A percentile compares a stretch with the other conserved stretches of the same genome.
phyloP scores from a whole-genome alignment of 306 rosid genomes.

The Neltuma alba region DNA sequence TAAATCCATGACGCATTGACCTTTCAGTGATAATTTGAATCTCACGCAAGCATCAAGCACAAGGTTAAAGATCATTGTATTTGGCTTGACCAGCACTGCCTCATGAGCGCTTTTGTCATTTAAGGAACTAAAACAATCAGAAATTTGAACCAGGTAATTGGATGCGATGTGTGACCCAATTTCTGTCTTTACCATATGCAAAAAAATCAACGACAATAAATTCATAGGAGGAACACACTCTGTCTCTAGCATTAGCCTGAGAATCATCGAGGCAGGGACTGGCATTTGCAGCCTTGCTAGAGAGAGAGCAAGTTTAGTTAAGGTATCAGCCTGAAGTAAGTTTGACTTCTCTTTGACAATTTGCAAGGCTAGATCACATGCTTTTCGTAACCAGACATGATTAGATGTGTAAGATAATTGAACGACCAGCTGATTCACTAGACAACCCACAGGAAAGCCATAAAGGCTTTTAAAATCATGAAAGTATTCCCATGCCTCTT shows the following conservation, averaged over 20 bases:
- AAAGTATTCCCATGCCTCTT: slow-evolving; percentile 76
- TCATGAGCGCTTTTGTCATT: slow-evolving; percentile 34
- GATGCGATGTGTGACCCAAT: slow-evolving; percentile 67
- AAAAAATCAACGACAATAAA: slow-evolving; percentile 55
- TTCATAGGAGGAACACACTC: slow-evolving; percentile 56
- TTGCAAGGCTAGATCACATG: slow-evolving; percentile 63
- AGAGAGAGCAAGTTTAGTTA: slow-evolving; percentile 64
- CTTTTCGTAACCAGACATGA: slow-evolving; percentile 55
- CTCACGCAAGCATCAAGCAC: slow-evolving; percentile 83
- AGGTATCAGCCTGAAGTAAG: slow-evolving; percentile 56
- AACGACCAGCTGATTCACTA: slow-evolving; percentile 61
- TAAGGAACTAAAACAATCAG: slow-evolving; percentile 49
- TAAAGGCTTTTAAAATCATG: slow-evolving; percentile 63
- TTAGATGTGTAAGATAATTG: slow-evolving; percentile 63
- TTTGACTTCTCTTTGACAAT: slow-evolving; percentile 51
- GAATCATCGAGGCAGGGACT: slow-evolving; percentile 45
- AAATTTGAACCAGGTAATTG: slow-evolving; percentile 64
- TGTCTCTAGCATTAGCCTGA: slow-evolving; percentile 61
- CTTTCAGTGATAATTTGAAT: slow-evolving; percentile 69
- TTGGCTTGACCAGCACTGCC: slow-evolving; percentile 49
- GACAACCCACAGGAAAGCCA: slow-evolving; percentile 65
- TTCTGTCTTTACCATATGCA: slow-evolving; percentile 71
- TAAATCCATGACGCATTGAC: slow-evolving; percentile 43
- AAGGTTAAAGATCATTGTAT: slow-evolving; percentile 71
- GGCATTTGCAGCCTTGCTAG: slow-evolving; percentile 74